Base-by-base conservation (phyloP, 2,329 filamentous ascomycete species). In the Orbilia oligospora region DNA sequence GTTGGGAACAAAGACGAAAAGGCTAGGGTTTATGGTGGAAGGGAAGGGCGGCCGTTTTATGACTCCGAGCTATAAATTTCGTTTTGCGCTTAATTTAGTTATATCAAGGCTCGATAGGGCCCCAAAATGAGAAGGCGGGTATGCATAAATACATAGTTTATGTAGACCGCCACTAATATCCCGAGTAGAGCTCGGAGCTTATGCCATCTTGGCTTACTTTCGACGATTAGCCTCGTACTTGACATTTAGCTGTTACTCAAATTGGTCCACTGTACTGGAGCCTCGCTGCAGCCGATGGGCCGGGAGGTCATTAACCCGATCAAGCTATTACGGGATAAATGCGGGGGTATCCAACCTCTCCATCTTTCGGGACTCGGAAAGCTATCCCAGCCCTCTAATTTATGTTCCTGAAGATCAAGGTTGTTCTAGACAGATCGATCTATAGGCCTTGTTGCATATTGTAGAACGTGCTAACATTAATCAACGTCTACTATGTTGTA, bases 381-480 rank as follows among this genome's bases (percentile, higher is more conserved):
- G 44, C 18, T 33, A 38, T 49, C 41, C 73, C 63, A 68, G 51
- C 67, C 66, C 61, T 65, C 56, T 48, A 18, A 65, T 48, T 63
- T 63, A 68, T 30, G 73, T 77, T 77, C 73, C 73, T 77, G 73
- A 77, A 61, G 22, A 71, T 71, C 73, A 77, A 71, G 61, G 67
- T 30, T 71, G 22, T 46, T 33, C 51, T 56, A 63, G 36, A 51
- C 27, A 36, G 61, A 68, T 71, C 67, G 58, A 68, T 55, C 44
- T 46, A 66, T 36, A 65, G 65, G 58, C 69, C 48, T 65, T 64
- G 27, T 65, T 58, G 66, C 56, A 70, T 55, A 66, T 66, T 71
- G 70, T 66, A 73, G 61, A 73, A 73, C 70, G 20, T 22, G 10
- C n/a, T 46, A 64, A 20, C 10, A 27, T 48, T 56, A 36, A 14